Evolutionary conservation across 1,139 yeast species (phyloP).

Genomic region (Hyphopichia khmerensis): DNA sequence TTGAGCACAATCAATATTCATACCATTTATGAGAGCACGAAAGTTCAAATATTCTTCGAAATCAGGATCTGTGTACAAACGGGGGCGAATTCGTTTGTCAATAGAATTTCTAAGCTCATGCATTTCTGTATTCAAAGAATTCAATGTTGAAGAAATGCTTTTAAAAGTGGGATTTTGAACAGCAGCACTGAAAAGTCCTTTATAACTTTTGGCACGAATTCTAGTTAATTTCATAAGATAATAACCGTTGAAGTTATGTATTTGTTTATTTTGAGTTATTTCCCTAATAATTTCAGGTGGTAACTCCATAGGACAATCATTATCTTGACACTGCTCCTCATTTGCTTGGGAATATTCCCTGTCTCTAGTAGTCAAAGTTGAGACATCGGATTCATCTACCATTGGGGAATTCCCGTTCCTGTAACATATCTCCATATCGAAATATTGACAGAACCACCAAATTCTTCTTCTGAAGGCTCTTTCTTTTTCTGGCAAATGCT

Average conservation of each 20-base stretch:
- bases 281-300: neutral
- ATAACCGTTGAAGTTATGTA: constrained; percentile 6
- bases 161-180: constrained; percentile 17
- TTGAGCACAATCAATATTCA: constrained; percentile 3
- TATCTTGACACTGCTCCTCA: neutral
- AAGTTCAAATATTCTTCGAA: constrained; percentile 11
- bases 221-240: constrained; percentile 22
- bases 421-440: constrained; percentile 56
- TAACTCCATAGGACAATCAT: neutral
- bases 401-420: constrained; percentile 62
- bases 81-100: constrained; percentile 18
- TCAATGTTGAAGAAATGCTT: constrained; percentile 16
- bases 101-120: constrained; percentile 13
- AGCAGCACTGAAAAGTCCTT: constrained; percentile 27
- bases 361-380: constrained; percentile 21
- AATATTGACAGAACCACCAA: constrained; percentile 57
- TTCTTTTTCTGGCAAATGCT: constrained; percentile 36
- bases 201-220: constrained; percentile 29
- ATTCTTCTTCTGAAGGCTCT: constrained; percentile 36
- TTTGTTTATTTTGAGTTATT: neutral
- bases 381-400: constrained; percentile 50
- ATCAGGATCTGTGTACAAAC: constrained; percentile 24
- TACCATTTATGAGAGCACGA: neutral
- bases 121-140: constrained; percentile 21
- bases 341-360: neutral